Conservation (phyloP, 2,329 filamentous ascomycete genomes). For the Botrytis squamosa region DNA sequence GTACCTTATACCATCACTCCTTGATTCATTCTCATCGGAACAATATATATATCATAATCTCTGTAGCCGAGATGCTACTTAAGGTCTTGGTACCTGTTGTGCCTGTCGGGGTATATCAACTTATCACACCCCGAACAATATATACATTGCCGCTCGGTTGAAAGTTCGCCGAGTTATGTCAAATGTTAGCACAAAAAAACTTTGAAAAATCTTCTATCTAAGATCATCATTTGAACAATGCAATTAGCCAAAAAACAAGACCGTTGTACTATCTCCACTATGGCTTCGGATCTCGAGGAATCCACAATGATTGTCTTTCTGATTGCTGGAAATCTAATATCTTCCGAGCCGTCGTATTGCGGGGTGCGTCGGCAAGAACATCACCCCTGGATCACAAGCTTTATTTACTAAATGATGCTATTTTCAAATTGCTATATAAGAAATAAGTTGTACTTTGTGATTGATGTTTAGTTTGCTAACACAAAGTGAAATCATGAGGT, state of each 20-base stretch:
- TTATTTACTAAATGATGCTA: background rate
- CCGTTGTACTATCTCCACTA: background rate
- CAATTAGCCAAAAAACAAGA: constrained; percentile 15
- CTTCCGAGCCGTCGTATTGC: background rate
- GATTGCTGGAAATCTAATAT: constrained; percentile 19
- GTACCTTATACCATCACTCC: background rate
- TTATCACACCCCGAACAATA: background rate
- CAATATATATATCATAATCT: background rate
- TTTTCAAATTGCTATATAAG: constrained; percentile 3
- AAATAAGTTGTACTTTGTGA: background rate
- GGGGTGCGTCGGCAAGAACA: constrained; percentile 13
- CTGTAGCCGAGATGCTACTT: background rate
- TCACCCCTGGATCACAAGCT: background rate
- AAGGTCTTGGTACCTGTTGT: background rate
- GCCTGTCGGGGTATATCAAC: background rate
- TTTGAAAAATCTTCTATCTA: background rate
- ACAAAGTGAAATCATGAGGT: constrained; percentile 26
- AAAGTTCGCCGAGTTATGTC: constrained; percentile 17
- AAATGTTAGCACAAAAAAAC: constrained; percentile 1
- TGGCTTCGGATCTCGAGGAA: background rate
- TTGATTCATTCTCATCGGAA: background rate
- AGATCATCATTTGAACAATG: constrained; percentile 3
- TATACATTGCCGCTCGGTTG: constrained; percentile 10
- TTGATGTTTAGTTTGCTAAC: background rate
- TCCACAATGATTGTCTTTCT: constrained; percentile 11